phyloP scores from a whole-genome alignment of 805 yeast genomes.

The Candida silvicultrix region DNA sequence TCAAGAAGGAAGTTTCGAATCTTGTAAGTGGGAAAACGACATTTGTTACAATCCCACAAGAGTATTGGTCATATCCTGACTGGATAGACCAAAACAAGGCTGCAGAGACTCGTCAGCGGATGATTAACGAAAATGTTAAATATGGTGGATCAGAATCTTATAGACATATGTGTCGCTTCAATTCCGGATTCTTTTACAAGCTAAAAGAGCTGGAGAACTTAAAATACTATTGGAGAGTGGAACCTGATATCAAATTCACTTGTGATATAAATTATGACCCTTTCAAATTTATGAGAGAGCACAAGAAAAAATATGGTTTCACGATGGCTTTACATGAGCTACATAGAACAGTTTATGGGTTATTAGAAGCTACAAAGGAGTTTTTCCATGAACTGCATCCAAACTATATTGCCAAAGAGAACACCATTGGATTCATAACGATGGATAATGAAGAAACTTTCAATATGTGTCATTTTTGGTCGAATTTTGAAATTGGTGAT shows the following conservation, averaged over 20 bases:
- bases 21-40: constrained; percentile 50
- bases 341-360: constrained; percentile 49
- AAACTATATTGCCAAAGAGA: constrained; percentile 38
- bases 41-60: constrained; percentile 52
- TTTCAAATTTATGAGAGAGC: constrained; percentile 49
- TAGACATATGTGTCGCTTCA: constrained; percentile 57
- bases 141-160: constrained; percentile 60
- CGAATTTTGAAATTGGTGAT: constrained; percentile 71
- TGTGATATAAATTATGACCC: constrained; percentile 64
- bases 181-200: constrained; percentile 51
- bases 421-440: constrained; percentile 57
- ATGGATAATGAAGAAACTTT: constrained; percentile 58
- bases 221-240: constrained; percentile 73
- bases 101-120: constrained; percentile 32
- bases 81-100: constrained; percentile 50
- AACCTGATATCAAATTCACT: constrained; percentile 54
- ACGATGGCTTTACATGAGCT: constrained; percentile 62
- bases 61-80: constrained; percentile 64
- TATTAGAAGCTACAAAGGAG: constrained; percentile 52
- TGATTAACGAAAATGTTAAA: constrained; percentile 37
- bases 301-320: constrained; percentile 59
- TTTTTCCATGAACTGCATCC: constrained; percentile 41
- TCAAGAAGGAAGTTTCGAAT: constrained; percentile 37
- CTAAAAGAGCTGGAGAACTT: constrained; percentile 53
- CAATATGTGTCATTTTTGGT: constrained; percentile 80